phyloP scores from a whole-genome alignment of 1,284 basidiomycete genomes.

The Vanrija sp. region DNA sequence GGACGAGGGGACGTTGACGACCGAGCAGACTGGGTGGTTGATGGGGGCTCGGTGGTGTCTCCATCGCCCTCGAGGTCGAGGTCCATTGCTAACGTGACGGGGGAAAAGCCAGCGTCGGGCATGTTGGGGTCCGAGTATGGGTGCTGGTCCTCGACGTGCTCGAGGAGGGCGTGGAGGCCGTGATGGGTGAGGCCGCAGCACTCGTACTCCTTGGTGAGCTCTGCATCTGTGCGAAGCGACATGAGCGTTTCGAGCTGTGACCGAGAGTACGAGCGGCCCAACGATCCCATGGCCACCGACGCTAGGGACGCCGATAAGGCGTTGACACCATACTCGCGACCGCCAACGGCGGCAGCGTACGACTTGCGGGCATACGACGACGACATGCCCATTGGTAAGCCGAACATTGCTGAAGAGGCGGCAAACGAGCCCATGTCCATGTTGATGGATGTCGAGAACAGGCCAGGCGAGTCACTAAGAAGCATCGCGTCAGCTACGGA shows the following conservation, averaged over 20 bases:
- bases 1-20: constrained; percentile 30
- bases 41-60: constrained; percentile 10
- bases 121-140: constrained; percentile 34
- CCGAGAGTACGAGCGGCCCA: constrained; percentile 35
- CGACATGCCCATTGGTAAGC: constrained; percentile 19
- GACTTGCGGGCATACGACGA: constrained; percentile 32
- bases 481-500: not conserved
- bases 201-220: constrained; percentile 39
- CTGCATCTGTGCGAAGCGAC: constrained; percentile 32
- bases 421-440: constrained; percentile 42
- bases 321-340: constrained; percentile 13
- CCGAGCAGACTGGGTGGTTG: constrained; percentile 26
- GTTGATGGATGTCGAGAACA: constrained; percentile 37
- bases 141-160: constrained; percentile 46
- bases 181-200: constrained; percentile 37
- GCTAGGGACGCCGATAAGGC: constrained; percentile 40
- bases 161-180: constrained; percentile 41
- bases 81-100: constrained; percentile 41
- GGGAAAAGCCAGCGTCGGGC: constrained; percentile 32
- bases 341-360: constrained; percentile 39
- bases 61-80: constrained; percentile 40
- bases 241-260: constrained; percentile 38
- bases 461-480: constrained; percentile 34
- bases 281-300: constrained; percentile 32
- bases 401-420: constrained; percentile 31